These are phyloP conservation scores for Solanum lignicaule DNA, from an alignment of 257 asterid species.

Conservation along the genomic window DNA sequence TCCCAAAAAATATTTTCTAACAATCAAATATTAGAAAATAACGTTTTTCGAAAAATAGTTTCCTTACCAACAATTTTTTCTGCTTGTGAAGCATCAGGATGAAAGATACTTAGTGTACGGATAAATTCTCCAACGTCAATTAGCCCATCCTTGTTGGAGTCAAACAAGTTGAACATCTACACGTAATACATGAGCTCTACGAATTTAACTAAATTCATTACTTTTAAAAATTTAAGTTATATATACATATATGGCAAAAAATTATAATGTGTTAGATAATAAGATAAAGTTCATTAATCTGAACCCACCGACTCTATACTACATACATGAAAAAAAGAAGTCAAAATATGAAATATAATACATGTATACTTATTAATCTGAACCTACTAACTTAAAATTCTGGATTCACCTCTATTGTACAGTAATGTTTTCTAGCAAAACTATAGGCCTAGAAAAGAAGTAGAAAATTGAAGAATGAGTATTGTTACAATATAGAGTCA, in stretches of 20 bases:
- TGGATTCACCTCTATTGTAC: not conserved
- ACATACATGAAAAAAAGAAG: not conserved
- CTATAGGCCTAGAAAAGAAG: not conserved
- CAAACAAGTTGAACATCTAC: conserved; percentile 13
- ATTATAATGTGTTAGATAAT: not conserved
- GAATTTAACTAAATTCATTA: not conserved
- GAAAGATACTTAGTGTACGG: conserved; percentile 14
- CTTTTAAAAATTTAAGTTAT: not conserved
- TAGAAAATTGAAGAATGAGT: not conserved
- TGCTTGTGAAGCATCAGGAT: conserved; percentile 42
- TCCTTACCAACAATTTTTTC: conserved; percentile 24
- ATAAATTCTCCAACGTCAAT: conserved; percentile 11
- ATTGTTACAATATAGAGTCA: not conserved
- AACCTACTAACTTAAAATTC: not conserved
- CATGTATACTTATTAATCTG: not conserved
- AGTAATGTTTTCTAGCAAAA: not conserved
- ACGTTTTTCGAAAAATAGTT: not conserved
- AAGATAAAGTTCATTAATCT: not conserved
- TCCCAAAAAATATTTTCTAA: not conserved
- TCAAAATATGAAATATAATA: not conserved
- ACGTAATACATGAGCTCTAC: not conserved
- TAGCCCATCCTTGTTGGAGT: conserved; percentile 7
- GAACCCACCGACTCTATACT: not conserved
- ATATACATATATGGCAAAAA: not conserved
- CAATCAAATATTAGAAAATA: not conserved